Conservation (phyloP, 2,329 filamentous ascomycete genomes). For the Trichoderma koningiopsis region DNA sequence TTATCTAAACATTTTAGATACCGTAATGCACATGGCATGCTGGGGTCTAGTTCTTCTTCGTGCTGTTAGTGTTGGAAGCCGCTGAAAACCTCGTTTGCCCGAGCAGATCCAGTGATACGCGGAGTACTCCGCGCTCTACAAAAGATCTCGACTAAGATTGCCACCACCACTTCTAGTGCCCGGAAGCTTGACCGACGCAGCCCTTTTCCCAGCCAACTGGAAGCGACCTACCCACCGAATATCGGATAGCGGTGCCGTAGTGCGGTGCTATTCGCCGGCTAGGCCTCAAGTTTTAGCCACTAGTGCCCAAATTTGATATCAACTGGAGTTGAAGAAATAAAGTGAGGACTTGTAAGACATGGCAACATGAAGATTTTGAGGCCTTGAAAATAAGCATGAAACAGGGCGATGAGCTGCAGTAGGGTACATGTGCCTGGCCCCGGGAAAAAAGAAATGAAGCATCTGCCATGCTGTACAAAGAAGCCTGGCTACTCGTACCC, state of each 20-base stretch:
- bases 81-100: background rate
- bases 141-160: conserved; percentile 16
- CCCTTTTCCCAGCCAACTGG: background rate
- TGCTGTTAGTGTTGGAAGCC: background rate
- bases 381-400: background rate
- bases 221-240: conserved; percentile 1
- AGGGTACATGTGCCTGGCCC: background rate
- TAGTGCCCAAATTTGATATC: background rate
- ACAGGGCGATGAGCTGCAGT: background rate
- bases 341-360: background rate
- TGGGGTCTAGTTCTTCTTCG: background rate
- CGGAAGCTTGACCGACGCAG: conserved; percentile 17
- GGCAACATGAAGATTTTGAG: background rate
- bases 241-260: conserved; percentile 23
- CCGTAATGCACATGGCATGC: background rate
- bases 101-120: background rate
- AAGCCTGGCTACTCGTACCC: too few species aligned
- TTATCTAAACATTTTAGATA: background rate
- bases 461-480: background rate
- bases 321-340: background rate
- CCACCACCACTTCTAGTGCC: conserved; percentile 16
- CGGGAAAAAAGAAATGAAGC: background rate
- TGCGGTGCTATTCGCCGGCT: background rate
- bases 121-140: conserved; percentile 1
- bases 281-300: background rate